These are phyloP conservation scores for Fusarium veterinarium DNA, from an alignment of 2,329 filamentous ascomycete species.

Conservation along the genomic window DNA sequence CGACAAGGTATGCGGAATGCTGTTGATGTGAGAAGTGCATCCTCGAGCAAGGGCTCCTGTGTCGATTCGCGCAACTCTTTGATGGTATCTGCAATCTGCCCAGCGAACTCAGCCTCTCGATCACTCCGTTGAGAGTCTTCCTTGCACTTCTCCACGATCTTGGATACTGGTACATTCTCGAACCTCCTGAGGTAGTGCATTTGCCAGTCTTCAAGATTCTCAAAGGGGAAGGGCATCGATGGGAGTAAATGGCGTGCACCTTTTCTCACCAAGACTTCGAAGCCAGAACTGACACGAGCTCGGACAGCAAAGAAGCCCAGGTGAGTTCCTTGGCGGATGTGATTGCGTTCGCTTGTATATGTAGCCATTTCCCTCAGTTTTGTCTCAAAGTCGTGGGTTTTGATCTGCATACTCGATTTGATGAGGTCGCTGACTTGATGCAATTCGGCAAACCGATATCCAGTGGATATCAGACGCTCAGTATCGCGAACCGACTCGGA, in stretches of 20 bases:
- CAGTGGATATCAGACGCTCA: constrained; percentile 73
- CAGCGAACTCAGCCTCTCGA: constrained; percentile 58
- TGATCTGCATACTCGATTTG: constrained; percentile 79
- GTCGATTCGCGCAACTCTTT: constrained; percentile 55
- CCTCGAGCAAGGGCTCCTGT: constrained; percentile 58
- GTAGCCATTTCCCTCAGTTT: constrained; percentile 73
- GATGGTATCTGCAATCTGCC: constrained; percentile 58
- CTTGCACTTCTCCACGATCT: constrained; percentile 48
- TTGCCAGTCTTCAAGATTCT: constrained; percentile 66
- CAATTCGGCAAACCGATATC: constrained; percentile 81
- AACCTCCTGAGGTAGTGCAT: constrained; percentile 64
- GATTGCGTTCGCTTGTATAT: constrained; percentile 61
- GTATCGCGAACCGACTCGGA: constrained; percentile 68
- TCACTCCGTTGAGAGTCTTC: constrained; percentile 48
- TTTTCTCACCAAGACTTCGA: constrained; percentile 71
- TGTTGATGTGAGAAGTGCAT: constrained; percentile 57
- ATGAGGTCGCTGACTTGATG: constrained; percentile 76
- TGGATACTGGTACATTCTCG: constrained; percentile 55
- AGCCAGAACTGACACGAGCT: constrained; percentile 64
- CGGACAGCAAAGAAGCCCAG: constrained; percentile 69
- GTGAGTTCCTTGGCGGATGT: constrained; percentile 65
- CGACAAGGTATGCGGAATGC: constrained; percentile 57
- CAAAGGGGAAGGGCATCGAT: constrained; percentile 64
- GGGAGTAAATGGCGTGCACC: constrained; percentile 70
- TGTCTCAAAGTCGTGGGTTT: constrained; percentile 67